Percentiles rank a stretch among this genome's conserved stretches.
These are phyloP conservation scores for Phlyctochytrium planicorne DNA, from an alignment of 192 early-diverging fungal species.

Conservation along the genomic window DNA sequence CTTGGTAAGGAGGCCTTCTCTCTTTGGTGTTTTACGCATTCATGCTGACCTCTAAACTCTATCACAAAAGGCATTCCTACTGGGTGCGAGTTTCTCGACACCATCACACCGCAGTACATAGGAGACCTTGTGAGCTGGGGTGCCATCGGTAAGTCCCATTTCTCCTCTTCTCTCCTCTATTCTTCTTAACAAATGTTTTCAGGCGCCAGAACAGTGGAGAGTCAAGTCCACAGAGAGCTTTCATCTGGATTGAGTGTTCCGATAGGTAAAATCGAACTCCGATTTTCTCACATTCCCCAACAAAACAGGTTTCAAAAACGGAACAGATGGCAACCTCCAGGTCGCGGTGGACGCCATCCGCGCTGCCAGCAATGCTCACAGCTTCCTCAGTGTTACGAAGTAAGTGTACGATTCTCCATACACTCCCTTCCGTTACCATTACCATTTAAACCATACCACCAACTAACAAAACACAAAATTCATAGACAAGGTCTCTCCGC, in stretches of 20 bases:
- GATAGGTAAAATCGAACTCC: no score
- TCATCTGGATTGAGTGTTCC: constrained; percentile 42
- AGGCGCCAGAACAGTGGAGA: constrained; percentile 32
- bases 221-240: constrained; percentile 11
- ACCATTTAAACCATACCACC: no score
- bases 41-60: no score
- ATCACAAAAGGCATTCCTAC: constrained; percentile 83
- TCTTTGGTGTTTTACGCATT: no score
- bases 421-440: not conserved
- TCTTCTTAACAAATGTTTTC: constrained; percentile 98
- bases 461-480: no score
- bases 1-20: no score
- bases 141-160: constrained; percentile 91
- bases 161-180: constrained; percentile 86
- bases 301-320: constrained; percentile 63
- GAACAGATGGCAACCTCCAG: constrained; percentile 85
- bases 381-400: constrained; percentile 93
- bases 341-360: constrained; percentile 92
- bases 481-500: constrained; percentile 5
- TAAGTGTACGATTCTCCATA: constrained; percentile 54
- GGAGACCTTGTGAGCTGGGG: constrained; percentile 93
- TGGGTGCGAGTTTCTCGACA: constrained; percentile 88
- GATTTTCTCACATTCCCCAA: no score
- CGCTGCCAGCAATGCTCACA: constrained; percentile 78
- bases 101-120: constrained; percentile 93